A percentile compares a stretch with the other conserved stretches of the same genome.
Evolutionary conservation across 2,329 filamentous ascomycete genomes (phyloP).

Genomic region (Myriosclerotinia duriaeana): DNA sequence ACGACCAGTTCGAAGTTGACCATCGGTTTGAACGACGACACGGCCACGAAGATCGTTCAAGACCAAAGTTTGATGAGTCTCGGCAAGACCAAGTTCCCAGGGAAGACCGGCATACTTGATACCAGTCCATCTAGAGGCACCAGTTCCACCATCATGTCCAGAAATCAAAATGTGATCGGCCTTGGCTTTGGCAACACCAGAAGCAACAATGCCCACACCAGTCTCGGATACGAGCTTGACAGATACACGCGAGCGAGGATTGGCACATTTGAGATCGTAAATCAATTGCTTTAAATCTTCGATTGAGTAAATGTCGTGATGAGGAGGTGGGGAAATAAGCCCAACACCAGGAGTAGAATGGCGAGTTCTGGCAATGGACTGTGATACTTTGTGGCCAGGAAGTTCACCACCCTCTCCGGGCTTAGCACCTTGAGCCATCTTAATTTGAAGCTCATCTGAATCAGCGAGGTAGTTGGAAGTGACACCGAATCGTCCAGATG

Average conservation of each 20-base stretch:
- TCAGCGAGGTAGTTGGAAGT: conserved; percentile 93
- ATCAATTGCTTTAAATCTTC: conserved; percentile 97
- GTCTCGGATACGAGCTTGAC: conserved; percentile 98
- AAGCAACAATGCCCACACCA: conserved; percentile 94
- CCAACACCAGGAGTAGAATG: conserved; percentile 96
- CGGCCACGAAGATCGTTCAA: conserved; percentile 93
- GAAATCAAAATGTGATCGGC: conserved; percentile 96
- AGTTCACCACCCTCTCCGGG: conserved; percentile 96
- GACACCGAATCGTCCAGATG: conserved; percentile 92
- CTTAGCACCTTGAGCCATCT: conserved; percentile 99
- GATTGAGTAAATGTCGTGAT: conserved; percentile 98
- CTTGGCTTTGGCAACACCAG: conserved; percentile 96
- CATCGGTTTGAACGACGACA: conserved; percentile 94
- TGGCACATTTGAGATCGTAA: conserved; percentile 95
- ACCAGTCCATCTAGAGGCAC: conserved; percentile 95
- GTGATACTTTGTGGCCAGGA: conserved; percentile 93
- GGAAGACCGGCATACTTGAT: conserved; percentile 98
- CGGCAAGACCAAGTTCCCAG: conserved; percentile 94
- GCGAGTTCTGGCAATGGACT: conserved; percentile 88
- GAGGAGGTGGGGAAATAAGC: conserved; percentile 90
- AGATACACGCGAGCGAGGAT: conserved; percentile 85
- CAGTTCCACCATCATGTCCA: conserved; percentile 94
- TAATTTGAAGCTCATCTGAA: conserved; percentile 95
- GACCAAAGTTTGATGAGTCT: conserved; percentile 94
- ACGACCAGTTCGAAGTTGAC: conserved; percentile 86